Base-by-base conservation (phyloP, 495 filamentous ascomycete species). In the Penicillium paradoxum region DNA sequence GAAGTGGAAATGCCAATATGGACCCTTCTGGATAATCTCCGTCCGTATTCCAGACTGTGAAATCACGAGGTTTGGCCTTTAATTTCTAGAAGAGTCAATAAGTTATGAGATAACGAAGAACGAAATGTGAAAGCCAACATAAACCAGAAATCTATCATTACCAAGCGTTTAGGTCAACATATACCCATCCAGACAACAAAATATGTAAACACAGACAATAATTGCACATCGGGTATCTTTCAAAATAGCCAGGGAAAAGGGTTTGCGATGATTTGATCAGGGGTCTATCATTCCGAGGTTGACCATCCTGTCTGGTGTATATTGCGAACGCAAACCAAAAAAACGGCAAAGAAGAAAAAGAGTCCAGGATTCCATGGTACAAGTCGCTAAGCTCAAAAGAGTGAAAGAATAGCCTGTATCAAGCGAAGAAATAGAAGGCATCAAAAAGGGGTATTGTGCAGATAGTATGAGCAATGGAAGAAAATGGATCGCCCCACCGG, bases 221-320 rank as follows among this genome's bases (percentile, higher is more conserved):
- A 33, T 53, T 36, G 51, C 46, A 59, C 56, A 55, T 56, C 51
- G 64, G 64, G 64, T 67, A 67, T 67, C 54, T 58, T 62, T 64
- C 58, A 58, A 47, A 53, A 42, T 46, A 61, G 46, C 44, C 48
- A 53, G 36, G 21, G 40, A 38, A 19, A 49, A 22, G 8, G 17
- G 45, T 37, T 27, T n/a, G 25, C 48, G 14, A 43, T 30, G 46
- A 38, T n/a, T 42, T 21, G 50, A 40, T 51, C 25, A 24, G 14
- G 14, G 32, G 13, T 42, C 27, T 33, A 52, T 36, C 18, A 53
- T 47, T n/a, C n/a, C n/a, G n/a, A n/a, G n/a, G n/a, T n/a, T 40
- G 39, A 25, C 46, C 27, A 18, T 21, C 21, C 6, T 25, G 29
- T 46, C 37, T 29, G 29, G 34, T 37, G 17, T 18, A 34, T 32